Base-by-base conservation (phyloP, 768 basidiomycete species). In the Mycena vulgaris region DNA sequence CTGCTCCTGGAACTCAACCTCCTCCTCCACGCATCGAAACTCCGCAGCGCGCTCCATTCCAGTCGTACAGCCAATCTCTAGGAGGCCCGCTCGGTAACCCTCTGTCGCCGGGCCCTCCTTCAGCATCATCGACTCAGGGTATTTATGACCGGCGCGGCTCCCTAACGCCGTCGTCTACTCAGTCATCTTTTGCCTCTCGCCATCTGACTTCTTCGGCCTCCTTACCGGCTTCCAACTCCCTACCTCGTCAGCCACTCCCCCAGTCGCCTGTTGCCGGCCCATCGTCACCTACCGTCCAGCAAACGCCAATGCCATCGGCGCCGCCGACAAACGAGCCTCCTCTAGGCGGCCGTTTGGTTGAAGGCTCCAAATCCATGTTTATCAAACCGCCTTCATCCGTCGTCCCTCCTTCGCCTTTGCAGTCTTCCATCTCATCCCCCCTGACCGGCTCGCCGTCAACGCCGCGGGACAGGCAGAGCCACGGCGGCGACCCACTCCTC, bases 301-400 rank as follows among this genome's bases (percentile, higher is more conserved):
- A 75, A 25, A 74, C 75, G n/a, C 75, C 75, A 40, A 82, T 78
- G 30, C 72, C 79, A 19, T 74, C 78, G 11, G 78, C 80, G 3
- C 78, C 82, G 17, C 64, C 72, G 27, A 70, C 73, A 23, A 78
- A 84, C 66, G 87, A 82, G 16, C 87, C 90, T 8, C 89, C 89
- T 16, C 86, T 90, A 21, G 89, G 90, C 55, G 90, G 90, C 30
- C 89, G 89, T 10, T 88, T 93, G 62, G 86, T 88, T 27, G 93
- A 95, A 75, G 93, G 93, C 37, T 90, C 93, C 10, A 89, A 90
- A 79, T 95, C 94, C 10, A 93, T 94, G 93, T 93, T 93, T 71
- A 85, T 94, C 72, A 87, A 89, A 63, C 79, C 89, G 25, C 78
- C 84, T 11, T 77, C 86, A 30, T 79, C 85, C 19, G 76, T 83